phyloP scores from a whole-genome alignment of 192 early-diverging fungal genomes.

The Neocallimastix lanati region DNA sequence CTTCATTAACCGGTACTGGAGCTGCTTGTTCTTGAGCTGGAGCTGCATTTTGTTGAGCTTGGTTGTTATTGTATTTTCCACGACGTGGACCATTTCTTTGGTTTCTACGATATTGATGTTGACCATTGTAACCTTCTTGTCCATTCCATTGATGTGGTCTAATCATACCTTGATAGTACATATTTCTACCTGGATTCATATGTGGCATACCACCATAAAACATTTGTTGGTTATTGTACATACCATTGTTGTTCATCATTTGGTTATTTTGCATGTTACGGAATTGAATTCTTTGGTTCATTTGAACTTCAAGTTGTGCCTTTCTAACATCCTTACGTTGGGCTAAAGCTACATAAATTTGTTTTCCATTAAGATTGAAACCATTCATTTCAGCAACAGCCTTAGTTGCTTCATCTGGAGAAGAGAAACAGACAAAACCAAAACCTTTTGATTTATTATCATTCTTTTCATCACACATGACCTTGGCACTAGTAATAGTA shows the following conservation, averaged over 20 bases:
- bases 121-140: neutral
- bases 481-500: too few relatives aligned
- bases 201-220: neutral
- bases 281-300: constrained; percentile 72
- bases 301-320: constrained; percentile 88
- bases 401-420: constrained; percentile 97
- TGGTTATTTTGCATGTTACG: constrained; percentile 14
- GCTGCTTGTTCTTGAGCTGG: neutral
- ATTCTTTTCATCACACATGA: constrained; percentile 89
- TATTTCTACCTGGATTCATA: neutral
- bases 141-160: neutral
- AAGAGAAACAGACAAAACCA: too few relatives aligned
- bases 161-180: neutral
- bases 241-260: neutral
- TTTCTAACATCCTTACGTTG: constrained; percentile 95
- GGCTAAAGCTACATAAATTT: constrained; percentile 92
- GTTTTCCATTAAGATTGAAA: constrained; percentile 81
- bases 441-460: constrained; percentile 66
- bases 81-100: neutral
- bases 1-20: neutral
- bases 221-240: constrained; percentile 33
- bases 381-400: constrained; percentile 98
- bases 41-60: neutral
- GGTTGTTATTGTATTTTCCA: neutral
- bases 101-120: neutral